phyloP scores from a whole-genome alignment of 2,329 filamentous ascomycete species.

The Alternaria alternata region DNA sequence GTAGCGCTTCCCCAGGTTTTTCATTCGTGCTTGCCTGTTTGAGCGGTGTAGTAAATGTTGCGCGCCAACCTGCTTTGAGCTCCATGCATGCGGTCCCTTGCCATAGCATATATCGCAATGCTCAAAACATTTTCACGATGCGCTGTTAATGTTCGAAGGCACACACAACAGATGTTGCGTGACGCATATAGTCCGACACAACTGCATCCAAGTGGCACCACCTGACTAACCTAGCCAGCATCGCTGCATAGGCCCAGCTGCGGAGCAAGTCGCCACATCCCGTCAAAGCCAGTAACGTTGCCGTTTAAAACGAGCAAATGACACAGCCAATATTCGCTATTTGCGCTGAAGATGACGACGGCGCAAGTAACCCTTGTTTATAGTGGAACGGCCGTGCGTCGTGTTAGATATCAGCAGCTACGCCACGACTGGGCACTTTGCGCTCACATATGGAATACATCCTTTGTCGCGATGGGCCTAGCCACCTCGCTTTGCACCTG shows the following conservation, averaged over 20 bases:
- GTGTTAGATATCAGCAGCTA: conserved; percentile 14
- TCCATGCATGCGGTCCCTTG: conserved; percentile 29
- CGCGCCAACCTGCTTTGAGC: conserved; percentile 29
- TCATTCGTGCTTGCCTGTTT: conserved; percentile 24
- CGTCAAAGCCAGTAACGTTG: conserved; percentile 17
- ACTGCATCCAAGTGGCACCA: conserved; percentile 12
- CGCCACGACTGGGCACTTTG: conserved; percentile 15
- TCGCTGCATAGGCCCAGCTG: conserved; percentile 17
- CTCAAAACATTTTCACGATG: conserved; percentile 2
- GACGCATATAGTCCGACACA: conserved; percentile 15
- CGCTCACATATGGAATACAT: conserved; percentile 3
- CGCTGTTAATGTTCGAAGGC: conserved; percentile 4
- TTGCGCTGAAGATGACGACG: conserved; percentile 39
- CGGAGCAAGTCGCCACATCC: conserved; percentile 35
- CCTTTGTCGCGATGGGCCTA: conserved; percentile 5
- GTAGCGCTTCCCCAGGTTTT: conserved; percentile 32
- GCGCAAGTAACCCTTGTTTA: conserved; percentile 33
- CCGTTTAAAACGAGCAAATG: conserved; percentile 28
- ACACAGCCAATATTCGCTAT: conserved; percentile 41
- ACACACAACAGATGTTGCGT: conserved; percentile 19
- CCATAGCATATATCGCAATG: conserved; percentile 24
- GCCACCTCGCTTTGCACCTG: conserved; percentile 11
- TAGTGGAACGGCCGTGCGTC: conserved; percentile 29
- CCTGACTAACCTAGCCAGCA: conserved; percentile 26
- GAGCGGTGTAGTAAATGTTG: conserved; percentile 34